phyloP scores from a whole-genome alignment of 345 rosid genomes.

The Brassica napus region DNA sequence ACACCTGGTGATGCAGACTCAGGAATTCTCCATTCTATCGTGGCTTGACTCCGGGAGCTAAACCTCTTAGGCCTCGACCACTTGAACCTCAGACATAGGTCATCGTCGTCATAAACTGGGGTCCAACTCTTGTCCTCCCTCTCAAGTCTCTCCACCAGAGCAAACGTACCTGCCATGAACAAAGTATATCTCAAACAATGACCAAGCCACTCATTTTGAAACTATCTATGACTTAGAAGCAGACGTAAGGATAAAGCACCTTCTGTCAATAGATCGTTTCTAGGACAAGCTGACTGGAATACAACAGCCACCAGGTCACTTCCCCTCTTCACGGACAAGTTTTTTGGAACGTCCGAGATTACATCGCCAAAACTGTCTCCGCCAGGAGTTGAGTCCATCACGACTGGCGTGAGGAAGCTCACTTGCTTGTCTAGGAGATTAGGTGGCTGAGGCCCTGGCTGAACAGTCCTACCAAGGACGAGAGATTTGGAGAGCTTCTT shows the following conservation, averaged over 20 bases:
- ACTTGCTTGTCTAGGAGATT: constrained; percentile 76
- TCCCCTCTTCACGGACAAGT: constrained; percentile 73
- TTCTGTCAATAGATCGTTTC: constrained; percentile 91
- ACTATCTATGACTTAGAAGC: constrained; percentile 8
- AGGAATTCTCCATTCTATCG: constrained; percentile 90
- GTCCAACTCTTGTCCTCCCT: constrained; percentile 66
- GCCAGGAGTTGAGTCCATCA: constrained; percentile 72
- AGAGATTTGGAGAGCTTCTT: constrained; percentile 74
- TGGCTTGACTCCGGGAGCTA: constrained; percentile 69
- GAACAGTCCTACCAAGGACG: constrained; percentile 50
- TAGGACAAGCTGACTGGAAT: constrained; percentile 93
- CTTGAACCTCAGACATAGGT: constrained; percentile 81
- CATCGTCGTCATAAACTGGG: constrained; percentile 89
- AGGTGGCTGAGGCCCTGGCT: constrained; percentile 76
- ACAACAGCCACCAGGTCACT: constrained; percentile 60
- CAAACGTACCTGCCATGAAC: constrained; percentile 53
- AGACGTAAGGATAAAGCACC: constrained; percentile 43
- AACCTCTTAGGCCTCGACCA: constrained; percentile 83
- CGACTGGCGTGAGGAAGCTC: constrained; percentile 82
- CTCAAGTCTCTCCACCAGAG: constrained; percentile 81
- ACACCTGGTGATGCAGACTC: constrained; percentile 68
- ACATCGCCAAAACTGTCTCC: constrained; percentile 79
- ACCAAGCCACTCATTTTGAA: background rate
- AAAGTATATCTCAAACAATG: background rate
- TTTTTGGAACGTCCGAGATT: constrained; percentile 68